Base-by-base conservation (phyloP, 495 filamentous ascomycete species). In the Hypoxylon subgilvum region DNA sequence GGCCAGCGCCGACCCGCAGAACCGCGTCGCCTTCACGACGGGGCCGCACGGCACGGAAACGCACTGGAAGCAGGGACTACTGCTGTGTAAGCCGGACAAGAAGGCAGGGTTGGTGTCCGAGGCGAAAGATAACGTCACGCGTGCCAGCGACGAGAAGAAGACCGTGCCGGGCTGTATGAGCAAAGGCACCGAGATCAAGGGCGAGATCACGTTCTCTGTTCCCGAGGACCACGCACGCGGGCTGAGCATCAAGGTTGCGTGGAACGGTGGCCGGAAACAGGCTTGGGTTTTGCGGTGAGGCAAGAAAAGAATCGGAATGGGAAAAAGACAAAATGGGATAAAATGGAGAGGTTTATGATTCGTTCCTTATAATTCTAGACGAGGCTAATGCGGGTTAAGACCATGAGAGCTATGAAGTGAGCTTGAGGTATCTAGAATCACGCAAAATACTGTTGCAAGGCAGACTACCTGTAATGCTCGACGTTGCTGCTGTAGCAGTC, bases 31-130 rank as follows among this genome's bases (percentile, higher is more conserved):
- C 13, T 94, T 95, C 68, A 91, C 88, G 36, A 95, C 90, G 22
- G 90, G 90, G 3, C 90, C 90, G 27, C 85, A 86, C 42, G 82
- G 83, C 45, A 86, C 84, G 67, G 87, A 85, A 57, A 95, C 90
- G 18, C 90, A 95, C 75, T 95, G 90, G 90, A 89, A 87, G 73
- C 90, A 95, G 72, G 90, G 88, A 4, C 82, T 93, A 19, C 63
- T 80, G 39, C 56, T 79, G 17, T 66, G 76, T 46, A 74, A 74
- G 25, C 75, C 69, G 45, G 34, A 38, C 8, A 38, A 38, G 34
- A 16, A 13, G 8, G 9, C n/a, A n/a, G n/a, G n/a, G n/a, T n/a
- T n/a, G n/a, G n/a, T n/a, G n/a, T n/a, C 7, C 8, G 13, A 38
- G 13, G 2, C 7, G 34, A 16, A 38, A 9, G 14, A 13, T 4